Percentiles rank a stretch among this genome's conserved stretches.
Evolutionary conservation across 768 basidiomycete species (phyloP).

Genomic region (Coprinellus aureogranulatus): DNA sequence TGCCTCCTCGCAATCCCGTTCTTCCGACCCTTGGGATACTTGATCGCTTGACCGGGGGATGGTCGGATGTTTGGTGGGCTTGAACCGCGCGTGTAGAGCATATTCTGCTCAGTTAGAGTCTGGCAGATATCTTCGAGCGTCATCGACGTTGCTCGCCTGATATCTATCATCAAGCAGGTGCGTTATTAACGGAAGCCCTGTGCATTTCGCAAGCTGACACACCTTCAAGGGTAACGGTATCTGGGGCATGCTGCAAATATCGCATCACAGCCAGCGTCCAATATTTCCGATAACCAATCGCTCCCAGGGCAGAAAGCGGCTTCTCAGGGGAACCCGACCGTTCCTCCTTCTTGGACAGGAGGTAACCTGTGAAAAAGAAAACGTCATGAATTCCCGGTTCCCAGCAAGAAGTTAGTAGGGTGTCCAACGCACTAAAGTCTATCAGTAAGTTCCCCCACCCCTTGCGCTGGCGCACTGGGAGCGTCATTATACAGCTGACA

Average conservation of each 20-base stretch:
- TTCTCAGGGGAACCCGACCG: constrained; percentile 92
- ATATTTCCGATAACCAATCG: constrained; percentile 91
- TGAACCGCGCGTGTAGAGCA: constrained; percentile 61
- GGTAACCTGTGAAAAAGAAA: constrained; percentile 64
- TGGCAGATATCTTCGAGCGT: constrained; percentile 83
- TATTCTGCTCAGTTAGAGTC: constrained; percentile 67
- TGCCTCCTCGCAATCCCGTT: constrained; percentile 65
- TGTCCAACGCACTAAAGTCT: constrained; percentile 82
- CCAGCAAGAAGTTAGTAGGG: neutral
- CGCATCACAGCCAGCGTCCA: constrained; percentile 89
- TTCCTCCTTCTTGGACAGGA: constrained; percentile 92
- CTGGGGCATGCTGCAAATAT: constrained; percentile 61
- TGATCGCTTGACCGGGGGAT: constrained; percentile 77
- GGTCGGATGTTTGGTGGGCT: constrained; percentile 56
- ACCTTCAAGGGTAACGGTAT: constrained; percentile 74
- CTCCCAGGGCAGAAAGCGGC: constrained; percentile 88
- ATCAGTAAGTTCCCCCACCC: constrained; percentile 98
- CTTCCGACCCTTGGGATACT: constrained; percentile 64
- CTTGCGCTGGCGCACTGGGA: constrained; percentile 89
- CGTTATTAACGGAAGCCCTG: neutral
- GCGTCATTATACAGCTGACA: constrained; percentile 98
- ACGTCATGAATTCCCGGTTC: neutral
- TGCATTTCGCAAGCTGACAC: constrained; percentile 17
- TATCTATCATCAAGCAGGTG: constrained; percentile 55
- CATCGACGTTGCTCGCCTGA: constrained; percentile 84